Evolutionary conservation across 805 yeast species (phyloP).

Genomic region (Ogataea parapolymorpha): DNA sequence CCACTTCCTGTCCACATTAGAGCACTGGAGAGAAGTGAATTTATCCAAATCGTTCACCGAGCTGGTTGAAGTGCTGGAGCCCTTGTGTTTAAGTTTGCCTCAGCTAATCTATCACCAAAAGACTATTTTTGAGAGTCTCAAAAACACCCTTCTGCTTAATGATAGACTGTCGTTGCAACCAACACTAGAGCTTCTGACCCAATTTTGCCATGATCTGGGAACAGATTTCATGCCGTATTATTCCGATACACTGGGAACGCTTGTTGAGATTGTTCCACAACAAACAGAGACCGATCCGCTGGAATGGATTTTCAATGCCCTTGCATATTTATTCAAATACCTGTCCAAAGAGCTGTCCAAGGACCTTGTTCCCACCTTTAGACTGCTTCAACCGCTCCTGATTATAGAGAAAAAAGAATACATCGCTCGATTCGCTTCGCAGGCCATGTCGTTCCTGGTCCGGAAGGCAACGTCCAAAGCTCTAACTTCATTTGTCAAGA

Average conservation of each 20-base stretch:
- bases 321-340: conserved; percentile 89
- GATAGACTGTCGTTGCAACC: conserved; percentile 80
- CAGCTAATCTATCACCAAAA: conserved; percentile 72
- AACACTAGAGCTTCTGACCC: conserved; percentile 71
- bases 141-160: conserved; percentile 45
- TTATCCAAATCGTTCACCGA: conserved; percentile 67
- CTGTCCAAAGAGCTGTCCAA: conserved; percentile 60
- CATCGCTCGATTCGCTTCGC: conserved; percentile 81
- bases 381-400: conserved; percentile 59
- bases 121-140: conserved; percentile 44
- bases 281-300: conserved; percentile 59
- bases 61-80: conserved; percentile 54
- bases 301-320: conserved; percentile 79
- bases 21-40: conserved; percentile 87
- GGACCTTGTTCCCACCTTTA: conserved; percentile 69
- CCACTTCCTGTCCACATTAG: conserved; percentile 72
- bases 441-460: conserved; percentile 79
- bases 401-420: conserved; percentile 55
- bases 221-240: conserved; percentile 79
- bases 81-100: conserved; percentile 66
- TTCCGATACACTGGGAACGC: conserved; percentile 44
- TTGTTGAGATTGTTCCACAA: conserved; percentile 47
- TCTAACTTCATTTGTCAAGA: conserved; percentile 44
- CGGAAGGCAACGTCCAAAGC: conserved; percentile 57
- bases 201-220: conserved; percentile 88